These are phyloP conservation scores for Hypoxylon sp. DNA, from an alignment of 2,329 filamentous ascomycete species.

Conservation along the genomic window DNA sequence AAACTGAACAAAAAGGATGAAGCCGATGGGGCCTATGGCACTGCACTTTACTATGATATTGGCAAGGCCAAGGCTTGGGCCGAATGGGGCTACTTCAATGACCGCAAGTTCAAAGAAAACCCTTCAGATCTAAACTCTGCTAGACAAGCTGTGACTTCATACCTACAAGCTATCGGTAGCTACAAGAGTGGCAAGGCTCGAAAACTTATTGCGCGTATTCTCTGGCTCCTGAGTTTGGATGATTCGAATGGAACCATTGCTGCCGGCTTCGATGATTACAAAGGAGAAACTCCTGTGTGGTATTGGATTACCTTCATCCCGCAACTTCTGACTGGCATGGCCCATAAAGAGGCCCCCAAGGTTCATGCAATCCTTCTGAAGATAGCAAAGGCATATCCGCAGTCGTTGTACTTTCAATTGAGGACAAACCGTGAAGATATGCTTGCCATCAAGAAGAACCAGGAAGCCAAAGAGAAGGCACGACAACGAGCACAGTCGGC, in stretches of 20 bases:
- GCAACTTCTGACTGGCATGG: slow-evolving; percentile 91
- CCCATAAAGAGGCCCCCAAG: slow-evolving; percentile 90
- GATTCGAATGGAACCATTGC: slow-evolving; percentile 87
- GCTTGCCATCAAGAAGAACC: slow-evolving; percentile 89
- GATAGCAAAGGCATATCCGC: slow-evolving; percentile 95
- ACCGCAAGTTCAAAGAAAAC: slow-evolving; percentile 94
- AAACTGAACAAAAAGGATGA: slow-evolving; percentile 92
- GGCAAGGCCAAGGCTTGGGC: slow-evolving; percentile 97
- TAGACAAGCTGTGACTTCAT: slow-evolving; percentile 93
- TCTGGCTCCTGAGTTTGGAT: slow-evolving; percentile 96
- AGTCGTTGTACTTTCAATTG: slow-evolving; percentile 95
- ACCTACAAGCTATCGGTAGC: slow-evolving; percentile 93
- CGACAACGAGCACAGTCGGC: slow-evolving; percentile 65
- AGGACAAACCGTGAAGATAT: slow-evolving; percentile 95
- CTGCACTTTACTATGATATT: slow-evolving; percentile 95
- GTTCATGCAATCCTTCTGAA: slow-evolving; percentile 89
- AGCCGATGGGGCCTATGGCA: slow-evolving; percentile 93
- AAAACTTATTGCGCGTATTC: slow-evolving; percentile 90
- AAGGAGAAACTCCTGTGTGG: slow-evolving; percentile 97
- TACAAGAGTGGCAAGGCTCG: slow-evolving; percentile 98
- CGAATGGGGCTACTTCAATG: slow-evolving; percentile 99
- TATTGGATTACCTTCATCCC: slow-evolving; percentile 99
- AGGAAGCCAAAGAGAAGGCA: slow-evolving; percentile 79
- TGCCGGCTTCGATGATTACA: slow-evolving; percentile 92
- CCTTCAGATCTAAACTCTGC: slow-evolving; percentile 85